phyloP scores from a whole-genome alignment of 75 land plant species.

The Picea sitchensis region DNA sequence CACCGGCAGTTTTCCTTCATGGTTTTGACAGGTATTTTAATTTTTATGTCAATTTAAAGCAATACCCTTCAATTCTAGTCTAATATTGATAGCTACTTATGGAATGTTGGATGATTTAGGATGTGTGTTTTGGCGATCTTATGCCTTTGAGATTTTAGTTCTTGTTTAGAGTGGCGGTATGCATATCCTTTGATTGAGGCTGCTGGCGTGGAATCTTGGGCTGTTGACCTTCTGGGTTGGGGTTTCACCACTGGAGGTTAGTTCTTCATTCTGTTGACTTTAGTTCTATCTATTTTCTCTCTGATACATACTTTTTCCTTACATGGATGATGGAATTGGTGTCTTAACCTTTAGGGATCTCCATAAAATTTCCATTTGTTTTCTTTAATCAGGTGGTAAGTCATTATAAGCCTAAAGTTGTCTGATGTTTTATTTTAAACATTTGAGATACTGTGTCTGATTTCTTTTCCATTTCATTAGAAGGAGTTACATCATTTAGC shows the following conservation, averaged over 20 bases:
- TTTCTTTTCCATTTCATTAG: slow-evolving; percentile 27
- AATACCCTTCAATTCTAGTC: not conserved
- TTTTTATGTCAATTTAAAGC: too few relatives aligned
- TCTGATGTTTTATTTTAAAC: not conserved
- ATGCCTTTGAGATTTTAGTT: slow-evolving; percentile 38
- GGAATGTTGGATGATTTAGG: not conserved
- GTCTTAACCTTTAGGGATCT: not conserved
- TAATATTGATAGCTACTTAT: not conserved
- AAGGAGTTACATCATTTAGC: slow-evolving; percentile 50
- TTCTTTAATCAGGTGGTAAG: not conserved
- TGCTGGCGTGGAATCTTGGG: slow-evolving; percentile 82
- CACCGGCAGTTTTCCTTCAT: slow-evolving; percentile 87
- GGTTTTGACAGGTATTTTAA: slow-evolving; percentile 82
- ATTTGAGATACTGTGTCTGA: not conserved
- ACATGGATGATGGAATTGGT: slow-evolving; percentile 1
- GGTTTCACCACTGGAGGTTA: slow-evolving; percentile 87
- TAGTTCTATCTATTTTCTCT: not conserved
- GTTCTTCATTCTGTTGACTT: slow-evolving; percentile 8
- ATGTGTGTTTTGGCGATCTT: slow-evolving; percentile 9
- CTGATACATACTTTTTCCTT: not conserved
- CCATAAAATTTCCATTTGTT: not conserved
- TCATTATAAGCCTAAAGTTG: not conserved
- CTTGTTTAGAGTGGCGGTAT: slow-evolving; percentile 95
- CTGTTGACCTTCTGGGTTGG: slow-evolving; percentile 96
- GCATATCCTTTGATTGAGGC: slow-evolving; percentile 81